Evolutionary conservation across 2,329 filamentous ascomycete genomes (phyloP).

Genomic region (Beauveria asiatica): DNA sequence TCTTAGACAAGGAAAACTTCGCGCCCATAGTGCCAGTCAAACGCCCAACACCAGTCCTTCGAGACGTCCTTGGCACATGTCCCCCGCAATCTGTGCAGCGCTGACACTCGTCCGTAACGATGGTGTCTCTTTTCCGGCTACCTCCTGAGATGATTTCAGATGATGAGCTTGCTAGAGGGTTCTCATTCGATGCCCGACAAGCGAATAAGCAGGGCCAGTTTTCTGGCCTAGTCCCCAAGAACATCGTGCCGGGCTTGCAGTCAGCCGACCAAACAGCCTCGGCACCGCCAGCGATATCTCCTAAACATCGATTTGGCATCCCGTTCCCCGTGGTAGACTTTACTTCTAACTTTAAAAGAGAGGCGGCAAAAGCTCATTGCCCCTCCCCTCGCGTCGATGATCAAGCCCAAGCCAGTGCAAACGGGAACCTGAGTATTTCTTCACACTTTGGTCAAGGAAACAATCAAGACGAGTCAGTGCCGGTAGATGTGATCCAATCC

Average conservation of each 20-base stretch:
- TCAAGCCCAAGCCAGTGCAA: background rate
- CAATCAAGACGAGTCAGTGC: background rate
- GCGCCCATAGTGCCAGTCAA: background rate
- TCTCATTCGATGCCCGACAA: constrained; percentile 13
- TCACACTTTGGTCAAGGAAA: background rate
- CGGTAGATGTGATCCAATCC: background rate
- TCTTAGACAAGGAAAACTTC: no score
- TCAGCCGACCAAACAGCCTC: background rate
- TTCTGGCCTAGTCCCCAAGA: constrained; percentile 3
- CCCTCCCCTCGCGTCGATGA: background rate
- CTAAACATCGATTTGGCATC: background rate
- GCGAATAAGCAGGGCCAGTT: constrained; percentile 16
- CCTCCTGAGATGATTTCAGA: constrained; percentile 11
- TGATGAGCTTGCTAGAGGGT: constrained; percentile 11
- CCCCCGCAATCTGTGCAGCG: background rate
- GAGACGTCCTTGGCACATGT: background rate
- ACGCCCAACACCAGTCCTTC: no score
- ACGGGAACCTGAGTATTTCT: background rate
- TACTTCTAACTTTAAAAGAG: background rate
- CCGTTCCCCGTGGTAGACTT: background rate
- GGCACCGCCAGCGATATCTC: background rate
- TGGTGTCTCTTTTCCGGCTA: background rate
- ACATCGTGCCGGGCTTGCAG: background rate
- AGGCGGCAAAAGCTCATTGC: background rate
- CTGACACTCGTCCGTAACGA: background rate